Percentiles rank a stretch among this genome's conserved stretches.
Conservation (phyloP, 352 stramenopile genomes). For the Phytophthora kernoviae region DNA sequence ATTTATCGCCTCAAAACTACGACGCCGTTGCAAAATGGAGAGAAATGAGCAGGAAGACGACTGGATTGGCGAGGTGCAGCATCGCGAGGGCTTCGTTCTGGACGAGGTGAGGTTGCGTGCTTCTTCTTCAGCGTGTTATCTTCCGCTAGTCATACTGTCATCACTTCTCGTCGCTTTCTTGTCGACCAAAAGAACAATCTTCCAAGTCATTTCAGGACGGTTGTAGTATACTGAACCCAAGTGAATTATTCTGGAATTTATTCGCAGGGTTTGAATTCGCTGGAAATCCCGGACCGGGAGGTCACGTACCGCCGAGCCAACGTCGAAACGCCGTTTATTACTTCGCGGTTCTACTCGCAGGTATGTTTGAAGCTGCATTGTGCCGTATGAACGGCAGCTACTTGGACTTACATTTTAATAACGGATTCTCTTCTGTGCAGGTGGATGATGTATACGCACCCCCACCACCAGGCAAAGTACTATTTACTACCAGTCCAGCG, state of each 20-base stretch:
- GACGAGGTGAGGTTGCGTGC: conserved; percentile 47
- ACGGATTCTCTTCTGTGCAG: conserved; percentile 11
- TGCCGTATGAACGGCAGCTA: not conserved
- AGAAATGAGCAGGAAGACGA: conserved; percentile 70
- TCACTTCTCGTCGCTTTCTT: conserved; percentile 1
- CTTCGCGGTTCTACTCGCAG: conserved; percentile 61
- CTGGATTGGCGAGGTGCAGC: conserved; percentile 54
- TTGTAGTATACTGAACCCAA: conserved; percentile 18
- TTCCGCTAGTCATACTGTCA: not conserved
- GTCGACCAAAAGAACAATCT: conserved; percentile 4
- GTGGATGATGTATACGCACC: conserved; percentile 36
- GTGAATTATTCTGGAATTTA: conserved; percentile 26
- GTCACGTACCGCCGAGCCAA: conserved; percentile 73
- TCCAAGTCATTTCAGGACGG: conserved; percentile 9
- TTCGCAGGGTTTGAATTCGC: conserved; percentile 41
- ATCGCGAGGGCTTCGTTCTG: conserved; percentile 60
- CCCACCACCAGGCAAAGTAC: conserved; percentile 31
- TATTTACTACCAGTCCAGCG: conserved; percentile 37
- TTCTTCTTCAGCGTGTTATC: not conserved
- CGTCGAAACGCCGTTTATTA: conserved; percentile 58
- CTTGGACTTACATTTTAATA: conserved; percentile 1
- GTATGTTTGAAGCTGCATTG: conserved; percentile 27
- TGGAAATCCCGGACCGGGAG: conserved; percentile 53
- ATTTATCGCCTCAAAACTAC: conserved; percentile 13
- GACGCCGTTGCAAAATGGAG: conserved; percentile 58